These are phyloP conservation scores for Keqinozyma sinolaborantium DNA, from an alignment of 1,139 yeast species.

Conservation along the genomic window DNA sequence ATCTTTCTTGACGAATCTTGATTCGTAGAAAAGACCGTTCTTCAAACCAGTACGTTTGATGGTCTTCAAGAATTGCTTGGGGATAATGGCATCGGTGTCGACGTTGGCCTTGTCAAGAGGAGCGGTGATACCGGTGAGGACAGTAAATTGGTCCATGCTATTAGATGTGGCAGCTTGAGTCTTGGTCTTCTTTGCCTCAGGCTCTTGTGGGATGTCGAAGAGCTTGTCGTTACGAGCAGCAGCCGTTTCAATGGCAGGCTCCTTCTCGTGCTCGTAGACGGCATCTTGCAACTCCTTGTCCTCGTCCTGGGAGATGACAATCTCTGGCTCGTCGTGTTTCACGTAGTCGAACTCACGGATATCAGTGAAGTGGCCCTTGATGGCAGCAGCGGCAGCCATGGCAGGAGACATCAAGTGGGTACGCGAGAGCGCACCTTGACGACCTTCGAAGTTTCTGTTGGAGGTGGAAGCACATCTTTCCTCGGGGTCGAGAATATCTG, in stretches of 20 bases:
- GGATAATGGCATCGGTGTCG: constrained; percentile 97
- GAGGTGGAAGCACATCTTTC: constrained; percentile 99
- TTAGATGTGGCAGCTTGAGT: constrained; percentile 22
- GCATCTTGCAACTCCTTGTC: constrained; percentile 64
- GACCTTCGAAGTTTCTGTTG: constrained; percentile 97
- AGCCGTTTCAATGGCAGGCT: constrained; percentile 39
- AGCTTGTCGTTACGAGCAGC: constrained; percentile 44
- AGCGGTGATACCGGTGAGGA: constrained; percentile 83
- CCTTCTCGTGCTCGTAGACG: constrained; percentile 67
- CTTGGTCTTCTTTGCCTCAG: constrained; percentile 24
- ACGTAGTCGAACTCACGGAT: constrained; percentile 76
- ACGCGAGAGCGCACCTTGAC: constrained; percentile 97
- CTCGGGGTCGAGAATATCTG: constrained; percentile 89
- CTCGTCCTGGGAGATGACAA: constrained; percentile 53
- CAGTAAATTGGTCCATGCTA: constrained; percentile 74
- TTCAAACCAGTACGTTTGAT: constrained; percentile 94
- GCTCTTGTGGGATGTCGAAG: constrained; percentile 55
- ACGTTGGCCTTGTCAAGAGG: constrained; percentile 93
- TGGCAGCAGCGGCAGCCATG: constrained; percentile 99
- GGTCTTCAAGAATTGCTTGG: constrained; percentile 95
- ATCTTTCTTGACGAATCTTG: constrained; percentile 63
- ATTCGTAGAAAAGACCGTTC: constrained; percentile 85
- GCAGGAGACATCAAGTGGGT: constrained; percentile 98
- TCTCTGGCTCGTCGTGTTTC: constrained; percentile 57
- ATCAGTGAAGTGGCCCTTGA: constrained; percentile 86